phyloP scores from a whole-genome alignment of 192 early-diverging fungal genomes.

The Coemansia sp. region DNA sequence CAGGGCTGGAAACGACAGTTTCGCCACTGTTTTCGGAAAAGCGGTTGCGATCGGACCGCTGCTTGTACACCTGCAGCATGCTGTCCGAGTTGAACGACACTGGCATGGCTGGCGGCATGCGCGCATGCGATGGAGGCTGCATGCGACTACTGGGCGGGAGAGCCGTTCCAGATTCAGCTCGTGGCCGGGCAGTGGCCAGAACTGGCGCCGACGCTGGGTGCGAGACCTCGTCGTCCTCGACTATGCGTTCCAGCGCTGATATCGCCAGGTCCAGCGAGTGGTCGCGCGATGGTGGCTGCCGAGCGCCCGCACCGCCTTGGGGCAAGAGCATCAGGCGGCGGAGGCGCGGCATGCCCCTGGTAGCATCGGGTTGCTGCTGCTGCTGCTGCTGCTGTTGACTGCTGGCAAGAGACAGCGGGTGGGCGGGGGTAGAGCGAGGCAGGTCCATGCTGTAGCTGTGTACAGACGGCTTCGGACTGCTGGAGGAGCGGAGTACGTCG shows the following conservation, averaged over 20 bases:
- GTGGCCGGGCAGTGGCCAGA: neutral
- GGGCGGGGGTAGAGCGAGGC: conserved; percentile 4
- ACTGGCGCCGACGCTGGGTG: conserved; percentile 5
- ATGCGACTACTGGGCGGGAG: neutral
- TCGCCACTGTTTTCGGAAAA: conserved; percentile 54
- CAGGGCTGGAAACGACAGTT: conserved; percentile 28
- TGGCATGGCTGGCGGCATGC: neutral
- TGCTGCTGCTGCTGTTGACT: neutral
- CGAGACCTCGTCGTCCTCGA: conserved; percentile 43
- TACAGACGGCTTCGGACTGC: neutral
- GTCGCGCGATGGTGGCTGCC: conserved; percentile 11
- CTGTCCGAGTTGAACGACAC: conserved; percentile 1
- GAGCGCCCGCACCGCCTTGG: neutral
- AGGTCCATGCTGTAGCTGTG: conserved; percentile 40
- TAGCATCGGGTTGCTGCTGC: conserved; percentile 1
- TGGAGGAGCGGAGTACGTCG: conserved; percentile 11
- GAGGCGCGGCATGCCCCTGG: conserved; percentile 26
- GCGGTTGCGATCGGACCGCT: conserved; percentile 20
- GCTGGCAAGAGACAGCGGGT: neutral
- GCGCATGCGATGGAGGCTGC: neutral
- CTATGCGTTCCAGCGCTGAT: conserved; percentile 23
- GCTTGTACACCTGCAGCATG: conserved; percentile 8
- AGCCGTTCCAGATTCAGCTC: neutral
- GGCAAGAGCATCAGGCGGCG: conserved; percentile 33
- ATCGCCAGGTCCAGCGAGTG: neutral